Percentiles rank a stretch among this genome's conserved stretches.
Evolutionary conservation across 495 filamentous ascomycete species (phyloP).

Genomic region (Penicillium soppii): DNA sequence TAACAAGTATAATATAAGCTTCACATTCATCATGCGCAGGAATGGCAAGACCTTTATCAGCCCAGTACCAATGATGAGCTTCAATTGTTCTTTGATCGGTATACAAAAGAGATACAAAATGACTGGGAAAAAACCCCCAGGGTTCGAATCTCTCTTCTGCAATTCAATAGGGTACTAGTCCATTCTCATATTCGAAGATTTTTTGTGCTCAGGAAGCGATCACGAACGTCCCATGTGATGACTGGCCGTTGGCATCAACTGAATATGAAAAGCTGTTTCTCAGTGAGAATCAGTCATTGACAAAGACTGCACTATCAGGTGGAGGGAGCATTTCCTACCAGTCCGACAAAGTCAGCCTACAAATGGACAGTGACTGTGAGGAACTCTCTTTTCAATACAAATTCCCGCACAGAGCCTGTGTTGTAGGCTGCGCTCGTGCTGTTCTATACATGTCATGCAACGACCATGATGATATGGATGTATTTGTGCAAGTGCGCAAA

Average conservation of each 20-base stretch:
- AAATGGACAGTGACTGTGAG: neutral
- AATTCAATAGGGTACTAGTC: neutral
- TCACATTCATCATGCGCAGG: too few species aligned
- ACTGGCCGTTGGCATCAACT: too few species aligned
- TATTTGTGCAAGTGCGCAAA: conserved; percentile 9
- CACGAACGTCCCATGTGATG: neutral
- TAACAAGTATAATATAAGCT: too few species aligned
- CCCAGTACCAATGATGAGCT: neutral
- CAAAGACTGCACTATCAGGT: too few species aligned
- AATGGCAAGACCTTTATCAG: conserved; percentile 1
- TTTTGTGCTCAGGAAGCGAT: neutral
- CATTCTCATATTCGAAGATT: too few species aligned
- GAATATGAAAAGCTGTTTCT: too few species aligned
- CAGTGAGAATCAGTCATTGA: too few species aligned
- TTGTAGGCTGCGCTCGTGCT: neutral
- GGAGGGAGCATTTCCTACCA: neutral
- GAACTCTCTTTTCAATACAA: conserved; percentile 1
- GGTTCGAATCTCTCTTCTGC: neutral
- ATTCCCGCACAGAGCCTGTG: neutral
- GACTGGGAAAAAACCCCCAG: neutral
- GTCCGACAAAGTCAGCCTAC: neutral
- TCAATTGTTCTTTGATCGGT: neutral
- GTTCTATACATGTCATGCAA: neutral
- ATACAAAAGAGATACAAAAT: neutral
- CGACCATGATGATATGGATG: conserved; percentile 8